phyloP scores from a whole-genome alignment of 768 basidiomycete genomes.

The Pulveroboletus sp. region DNA sequence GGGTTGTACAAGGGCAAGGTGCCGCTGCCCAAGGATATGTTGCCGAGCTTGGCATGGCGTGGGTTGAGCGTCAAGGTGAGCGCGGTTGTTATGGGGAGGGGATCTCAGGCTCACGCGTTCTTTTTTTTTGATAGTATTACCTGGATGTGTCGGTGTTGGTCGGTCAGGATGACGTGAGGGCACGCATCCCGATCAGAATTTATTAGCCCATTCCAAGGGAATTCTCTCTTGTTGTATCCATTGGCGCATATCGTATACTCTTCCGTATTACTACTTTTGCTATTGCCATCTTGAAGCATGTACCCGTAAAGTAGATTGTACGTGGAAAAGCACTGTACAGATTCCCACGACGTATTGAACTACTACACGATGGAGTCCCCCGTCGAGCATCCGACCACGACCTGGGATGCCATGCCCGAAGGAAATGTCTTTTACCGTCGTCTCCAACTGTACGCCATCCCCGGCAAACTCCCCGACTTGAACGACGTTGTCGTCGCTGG shows the following conservation, averaged over 20 bases:
- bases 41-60: conserved; percentile 65
- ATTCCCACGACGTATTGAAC: background rate
- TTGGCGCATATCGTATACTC: background rate
- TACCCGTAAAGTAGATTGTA: too few species aligned
- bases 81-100: conserved; percentile 2
- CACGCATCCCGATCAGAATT: conserved; percentile 60
- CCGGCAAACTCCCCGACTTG: conserved; percentile 76
- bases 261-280: too few species aligned
- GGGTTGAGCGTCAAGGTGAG: conserved; percentile 67
- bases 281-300: too few species aligned
- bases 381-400: conserved; percentile 70
- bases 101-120: conserved; percentile 9
- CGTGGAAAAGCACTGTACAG: too few species aligned
- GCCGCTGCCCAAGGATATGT: conserved; percentile 52
- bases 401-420: conserved; percentile 91
- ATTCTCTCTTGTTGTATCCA: too few species aligned
- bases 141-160: conserved; percentile 67
- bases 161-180: conserved; percentile 60
- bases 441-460: conserved; percentile 79
- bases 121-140: conserved; percentile 55
- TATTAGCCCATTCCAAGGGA: too few species aligned
- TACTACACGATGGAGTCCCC: conserved; percentile 32
- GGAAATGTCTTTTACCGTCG: conserved; percentile 85
- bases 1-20: conserved; percentile 65
- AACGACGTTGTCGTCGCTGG: conserved; percentile 78